These are phyloP conservation scores for Ustilago esculenta DNA, from an alignment of 1,284 basidiomycete genomes.

Conservation along the genomic window DNA sequence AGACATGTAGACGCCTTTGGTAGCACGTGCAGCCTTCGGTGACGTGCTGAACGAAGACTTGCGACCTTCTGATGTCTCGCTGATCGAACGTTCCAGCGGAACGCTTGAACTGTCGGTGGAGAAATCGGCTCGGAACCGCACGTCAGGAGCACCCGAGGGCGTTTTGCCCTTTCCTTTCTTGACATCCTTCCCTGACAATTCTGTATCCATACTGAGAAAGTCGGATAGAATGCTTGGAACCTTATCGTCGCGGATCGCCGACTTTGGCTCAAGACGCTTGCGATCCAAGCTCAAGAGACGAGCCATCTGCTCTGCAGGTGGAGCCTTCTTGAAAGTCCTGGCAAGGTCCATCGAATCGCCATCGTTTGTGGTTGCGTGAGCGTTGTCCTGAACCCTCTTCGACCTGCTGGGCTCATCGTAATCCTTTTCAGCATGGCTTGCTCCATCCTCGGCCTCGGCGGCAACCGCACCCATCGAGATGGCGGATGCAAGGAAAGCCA, in stretches of 20 bases:
- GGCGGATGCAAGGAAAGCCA: constrained; percentile 44
- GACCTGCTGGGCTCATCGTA: not conserved
- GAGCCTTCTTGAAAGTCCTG: not conserved
- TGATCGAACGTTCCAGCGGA: constrained; percentile 16
- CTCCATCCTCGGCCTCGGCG: constrained; percentile 3
- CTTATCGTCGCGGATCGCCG: constrained; percentile 28
- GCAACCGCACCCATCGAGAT: constrained; percentile 46
- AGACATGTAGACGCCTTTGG: constrained; percentile 36
- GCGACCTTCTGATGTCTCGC: constrained; percentile 24
- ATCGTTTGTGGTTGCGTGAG: not conserved
- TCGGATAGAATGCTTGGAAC: constrained; percentile 38
- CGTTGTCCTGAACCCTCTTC: no score
- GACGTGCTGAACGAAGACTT: constrained; percentile 31
- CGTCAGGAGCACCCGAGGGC: not conserved
- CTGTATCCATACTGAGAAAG: constrained; percentile 36
- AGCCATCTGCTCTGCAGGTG: constrained; percentile 3
- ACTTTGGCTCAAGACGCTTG: constrained; percentile 29
- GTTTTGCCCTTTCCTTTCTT: constrained; percentile 11
- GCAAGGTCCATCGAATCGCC: not conserved
- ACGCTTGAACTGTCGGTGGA: constrained; percentile 2
- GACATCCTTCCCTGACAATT: constrained; percentile 8
- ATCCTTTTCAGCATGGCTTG: not conserved
- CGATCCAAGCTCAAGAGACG: constrained; percentile 9
- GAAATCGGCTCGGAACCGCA: not conserved
- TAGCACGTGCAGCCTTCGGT: constrained; percentile 23